Percentiles rank a stretch among this genome's conserved stretches.
These are phyloP conservation scores for Neurospora cerealis DNA, from an alignment of 495 filamentous ascomycete species.

Conservation along the genomic window DNA sequence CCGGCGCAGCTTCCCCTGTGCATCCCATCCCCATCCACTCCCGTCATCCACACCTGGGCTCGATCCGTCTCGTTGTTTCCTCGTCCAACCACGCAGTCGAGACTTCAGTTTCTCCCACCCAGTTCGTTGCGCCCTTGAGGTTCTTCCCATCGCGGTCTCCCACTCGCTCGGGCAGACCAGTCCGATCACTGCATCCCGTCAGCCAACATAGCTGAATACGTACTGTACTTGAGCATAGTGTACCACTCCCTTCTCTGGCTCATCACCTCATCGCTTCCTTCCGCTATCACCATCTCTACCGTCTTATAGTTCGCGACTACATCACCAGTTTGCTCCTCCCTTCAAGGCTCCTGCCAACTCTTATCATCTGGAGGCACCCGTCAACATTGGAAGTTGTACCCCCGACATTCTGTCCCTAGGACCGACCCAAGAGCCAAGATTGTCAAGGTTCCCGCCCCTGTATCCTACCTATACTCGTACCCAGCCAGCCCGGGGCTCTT, in stretches of 20 bases:
- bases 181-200: background rate
- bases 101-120: background rate
- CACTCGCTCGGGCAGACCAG: background rate
- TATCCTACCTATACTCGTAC: background rate
- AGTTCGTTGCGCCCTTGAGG: background rate
- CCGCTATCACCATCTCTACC: background rate
- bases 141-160: background rate
- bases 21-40: background rate
- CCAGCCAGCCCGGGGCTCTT: background rate
- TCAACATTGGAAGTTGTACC: background rate
- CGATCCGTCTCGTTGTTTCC: background rate
- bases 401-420: background rate
- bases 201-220: background rate
- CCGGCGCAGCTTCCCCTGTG: background rate
- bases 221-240: background rate
- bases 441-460: background rate
- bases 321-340: background rate
- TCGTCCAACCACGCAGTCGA: background rate
- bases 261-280: background rate
- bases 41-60: background rate
- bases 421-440: background rate
- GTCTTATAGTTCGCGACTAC: background rate
- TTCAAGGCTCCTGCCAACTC: background rate
- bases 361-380: background rate
- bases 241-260: background rate